Base-by-base conservation (phyloP, 257 asterid genomes). In the Ophiorrhiza pumila region DNA sequence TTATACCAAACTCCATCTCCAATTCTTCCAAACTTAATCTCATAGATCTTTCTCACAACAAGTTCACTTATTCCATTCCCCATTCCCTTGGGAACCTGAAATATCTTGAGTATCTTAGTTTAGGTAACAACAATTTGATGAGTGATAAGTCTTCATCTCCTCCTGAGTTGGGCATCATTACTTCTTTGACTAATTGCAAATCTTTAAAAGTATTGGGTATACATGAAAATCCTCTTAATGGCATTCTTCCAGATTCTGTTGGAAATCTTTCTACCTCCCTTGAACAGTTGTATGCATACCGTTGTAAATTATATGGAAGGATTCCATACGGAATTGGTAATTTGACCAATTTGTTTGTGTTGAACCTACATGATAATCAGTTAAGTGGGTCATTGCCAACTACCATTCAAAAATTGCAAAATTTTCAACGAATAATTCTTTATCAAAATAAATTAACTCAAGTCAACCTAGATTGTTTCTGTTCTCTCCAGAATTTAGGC, bases 1-100 rank as follows among this genome's bases (percentile, higher is more conserved):
- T 25, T 17, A 71, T 80, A 62, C 79, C 87, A 8, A 37, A 62
- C 25, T 71, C 79, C 45, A 75, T 78, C 59, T 83, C 81, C 13
- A 80, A 80, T 69, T 62, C 76, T 13, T 77, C 87, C 17, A 57
- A 60, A 35, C 81, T 83, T 35, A 0, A 4, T 0, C 9, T 13
- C 5, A 3, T 83, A 42, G 56, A 62, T 15, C 68, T 83, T 43
- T 0, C 37, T 8, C 0, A 0, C 13, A 83, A 83, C 70, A 45
- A 29, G 3, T 76, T 77, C 52, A 46, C 60, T 0, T 81, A 83
- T 62, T 23, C 73, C 47, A 69, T 83, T 22, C 84, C 84, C 4
- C 0, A 34, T 12, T 80, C 87, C 10, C 43, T 83, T 7, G 81
- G 85, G 41, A 20, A 71, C 35, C 72, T 83, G 17, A 68, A 55